These are phyloP conservation scores for Magnusiomyces suaveolens DNA, from an alignment of 1,139 yeast genomes.

Conservation along the genomic window DNA sequence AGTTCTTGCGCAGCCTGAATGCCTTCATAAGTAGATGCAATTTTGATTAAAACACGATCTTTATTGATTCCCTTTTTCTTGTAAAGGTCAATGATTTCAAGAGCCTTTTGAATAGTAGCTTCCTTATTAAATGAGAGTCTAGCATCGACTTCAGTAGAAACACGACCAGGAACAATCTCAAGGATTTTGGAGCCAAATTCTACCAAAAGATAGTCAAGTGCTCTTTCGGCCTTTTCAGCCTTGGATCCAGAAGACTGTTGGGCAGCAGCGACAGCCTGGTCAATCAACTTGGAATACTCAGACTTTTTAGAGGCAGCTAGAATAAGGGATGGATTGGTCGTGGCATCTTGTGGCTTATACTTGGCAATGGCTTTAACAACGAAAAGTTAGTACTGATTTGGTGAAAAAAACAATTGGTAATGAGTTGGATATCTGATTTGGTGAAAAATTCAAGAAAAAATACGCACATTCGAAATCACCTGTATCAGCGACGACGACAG, in stretches of 20 bases:
- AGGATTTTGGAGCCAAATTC: constrained; percentile 94
- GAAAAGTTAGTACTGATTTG: neutral
- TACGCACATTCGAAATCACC: constrained; percentile 82
- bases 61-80: constrained; percentile 71
- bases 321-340: constrained; percentile 97
- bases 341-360: constrained; percentile 98
- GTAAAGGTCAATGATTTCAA: constrained; percentile 77
- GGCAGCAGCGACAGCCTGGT: constrained; percentile 82
- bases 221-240: constrained; percentile 60
- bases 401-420: neutral
- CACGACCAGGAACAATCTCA: constrained; percentile 96
- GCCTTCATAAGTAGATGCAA: constrained; percentile 99
- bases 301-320: constrained; percentile 91
- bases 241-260: constrained; percentile 42
- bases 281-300: constrained; percentile 82
- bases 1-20: constrained; percentile 96
- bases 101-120: constrained; percentile 86
- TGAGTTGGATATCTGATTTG: neutral
- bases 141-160: constrained; percentile 97
- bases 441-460: neutral
- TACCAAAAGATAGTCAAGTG: constrained; percentile 85
- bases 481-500: constrained; percentile 94
- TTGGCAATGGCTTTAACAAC: constrained; percentile 59
- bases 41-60: constrained; percentile 88
- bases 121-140: constrained; percentile 92